These are phyloP conservation scores for Candida tropicalis DNA, from an alignment of 1,139 yeast species.

Conservation along the genomic window DNA sequence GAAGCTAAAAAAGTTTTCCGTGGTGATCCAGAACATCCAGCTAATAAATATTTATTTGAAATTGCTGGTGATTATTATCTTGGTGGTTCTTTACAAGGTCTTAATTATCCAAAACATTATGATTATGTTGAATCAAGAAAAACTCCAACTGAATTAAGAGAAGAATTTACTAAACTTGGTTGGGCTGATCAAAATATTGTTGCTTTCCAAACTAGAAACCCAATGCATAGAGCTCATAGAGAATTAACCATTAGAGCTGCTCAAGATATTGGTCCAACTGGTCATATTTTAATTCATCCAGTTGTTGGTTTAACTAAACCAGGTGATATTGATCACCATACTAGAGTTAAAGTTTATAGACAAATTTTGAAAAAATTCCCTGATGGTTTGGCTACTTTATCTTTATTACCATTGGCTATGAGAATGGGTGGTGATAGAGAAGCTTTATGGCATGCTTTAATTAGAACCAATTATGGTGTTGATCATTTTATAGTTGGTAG, in stretches of 20 bases:
- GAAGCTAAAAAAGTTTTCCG: slow-evolving; percentile 91
- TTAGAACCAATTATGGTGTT: slow-evolving; percentile 95
- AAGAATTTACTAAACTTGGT: slow-evolving; percentile 75
- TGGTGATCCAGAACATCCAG: slow-evolving; percentile 98
- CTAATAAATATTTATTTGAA: slow-evolving; percentile 71
- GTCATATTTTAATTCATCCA: slow-evolving; percentile 88
- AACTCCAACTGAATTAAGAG: slow-evolving; percentile 88
- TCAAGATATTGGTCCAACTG: slow-evolving; percentile 44
- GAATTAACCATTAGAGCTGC: slow-evolving; percentile 97
- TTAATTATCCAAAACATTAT: slow-evolving; percentile 83
- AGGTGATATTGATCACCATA: slow-evolving; percentile 97
- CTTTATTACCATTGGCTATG: slow-evolving; percentile 93
- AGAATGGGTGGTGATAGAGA: slow-evolving; percentile 99
- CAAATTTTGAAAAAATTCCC: slow-evolving; percentile 92
- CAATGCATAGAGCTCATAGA: slow-evolving; percentile 98
- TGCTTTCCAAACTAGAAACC: slow-evolving; percentile 97
- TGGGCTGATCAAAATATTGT: slow-evolving; percentile 81
- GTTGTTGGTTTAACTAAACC: slow-evolving; percentile 97
- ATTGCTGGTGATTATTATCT: slow-evolving; percentile 81
- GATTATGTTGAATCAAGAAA: slow-evolving; percentile 87
- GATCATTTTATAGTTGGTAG: slow-evolving; percentile 97
- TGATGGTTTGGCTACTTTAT: slow-evolving; percentile 86
- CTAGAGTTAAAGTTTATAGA: slow-evolving; percentile 93
- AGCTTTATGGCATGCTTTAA: slow-evolving; percentile 98
- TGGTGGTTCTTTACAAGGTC: slow-evolving; percentile 87